A percentile compares a stretch with the other conserved stretches of the same genome.
phyloP scores from a whole-genome alignment of 163 green algal species.

The Chloroidium sp. region DNA sequence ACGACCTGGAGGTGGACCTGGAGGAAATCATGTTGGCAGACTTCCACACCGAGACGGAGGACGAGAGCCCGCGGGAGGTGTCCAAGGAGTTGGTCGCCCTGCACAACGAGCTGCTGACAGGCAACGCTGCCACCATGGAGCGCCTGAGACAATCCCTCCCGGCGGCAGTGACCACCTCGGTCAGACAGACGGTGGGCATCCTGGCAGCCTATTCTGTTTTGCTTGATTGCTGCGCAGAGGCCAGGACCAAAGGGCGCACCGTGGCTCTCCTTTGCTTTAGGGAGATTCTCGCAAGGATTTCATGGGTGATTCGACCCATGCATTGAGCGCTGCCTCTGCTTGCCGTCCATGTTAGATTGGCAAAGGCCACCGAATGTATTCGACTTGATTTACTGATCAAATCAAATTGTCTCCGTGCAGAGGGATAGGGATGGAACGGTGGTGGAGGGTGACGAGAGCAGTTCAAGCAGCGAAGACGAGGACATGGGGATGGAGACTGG shows the following conservation, averaged over 20 bases:
- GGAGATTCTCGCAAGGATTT: too few species aligned
- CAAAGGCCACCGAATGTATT: not conserved
- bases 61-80: constrained; percentile 65
- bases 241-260: too few species aligned
- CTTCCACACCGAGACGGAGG: constrained; percentile 78
- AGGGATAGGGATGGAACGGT: constrained; percentile 51
- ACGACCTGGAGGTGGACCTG: constrained; percentile 77
- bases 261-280: too few species aligned
- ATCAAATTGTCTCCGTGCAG: constrained; percentile 11
- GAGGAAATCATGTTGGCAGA: constrained; percentile 64
- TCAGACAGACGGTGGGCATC: constrained; percentile 3
- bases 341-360: not conserved
- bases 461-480: constrained; percentile 31
- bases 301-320: too few species aligned
- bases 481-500: constrained; percentile 19
- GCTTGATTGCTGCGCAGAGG: not conserved
- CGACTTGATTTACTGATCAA: not conserved
- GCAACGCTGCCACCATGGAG: constrained; percentile 19
- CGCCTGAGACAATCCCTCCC: constrained; percentile 1
- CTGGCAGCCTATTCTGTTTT: not conserved
- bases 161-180: not conserved
- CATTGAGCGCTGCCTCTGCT: not conserved
- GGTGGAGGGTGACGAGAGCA: constrained; percentile 28
- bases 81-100: constrained; percentile 27
- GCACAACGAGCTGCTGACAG: constrained; percentile 31